Percentiles rank a stretch among this genome's conserved stretches.
These are phyloP conservation scores for Mycosphaerella arachidis DNA, from an alignment of 2,329 filamentous ascomycete genomes.

Conservation along the genomic window DNA sequence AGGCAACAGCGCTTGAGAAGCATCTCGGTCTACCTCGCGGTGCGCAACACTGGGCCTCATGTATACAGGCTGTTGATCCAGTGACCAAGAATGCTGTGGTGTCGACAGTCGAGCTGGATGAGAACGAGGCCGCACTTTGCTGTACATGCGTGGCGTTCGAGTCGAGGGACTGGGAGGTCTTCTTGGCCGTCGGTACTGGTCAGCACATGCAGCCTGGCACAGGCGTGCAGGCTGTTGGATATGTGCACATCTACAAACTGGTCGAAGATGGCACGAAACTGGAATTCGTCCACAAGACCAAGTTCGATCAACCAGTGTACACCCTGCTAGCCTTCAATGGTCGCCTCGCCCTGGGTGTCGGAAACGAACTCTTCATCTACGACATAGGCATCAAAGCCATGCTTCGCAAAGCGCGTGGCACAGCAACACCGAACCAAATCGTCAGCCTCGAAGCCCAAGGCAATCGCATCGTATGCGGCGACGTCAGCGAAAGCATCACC, in stretches of 20 bases:
- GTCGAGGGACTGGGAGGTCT: conserved; percentile 82
- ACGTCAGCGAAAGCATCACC: conserved; percentile 86
- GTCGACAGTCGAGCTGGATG: conserved; percentile 73
- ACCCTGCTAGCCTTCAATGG: conserved; percentile 94
- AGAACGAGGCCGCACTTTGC: conserved; percentile 89
- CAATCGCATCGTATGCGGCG: conserved; percentile 83
- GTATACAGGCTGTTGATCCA: conserved; percentile 87
- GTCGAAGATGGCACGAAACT: conserved; percentile 80
- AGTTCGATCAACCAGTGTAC: conserved; percentile 80
- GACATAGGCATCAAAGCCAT: conserved; percentile 91
- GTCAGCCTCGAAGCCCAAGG: conserved; percentile 85
- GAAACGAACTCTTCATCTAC: conserved; percentile 76
- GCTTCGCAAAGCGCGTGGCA: conserved; percentile 67
- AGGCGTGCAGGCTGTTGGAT: conserved; percentile 50
- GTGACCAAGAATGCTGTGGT: conserved; percentile 51
- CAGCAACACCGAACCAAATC: conserved; percentile 57
- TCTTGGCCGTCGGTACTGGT: conserved; percentile 89
- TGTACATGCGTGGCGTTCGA: conserved; percentile 79
- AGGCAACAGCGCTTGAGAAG: conserved; percentile 38
- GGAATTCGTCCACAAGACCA: conserved; percentile 95
- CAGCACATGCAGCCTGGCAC: conserved; percentile 63
- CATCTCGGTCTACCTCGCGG: conserved; percentile 87
- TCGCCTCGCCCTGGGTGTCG: conserved; percentile 78
- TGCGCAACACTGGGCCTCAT: conserved; percentile 87
- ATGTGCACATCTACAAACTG: conserved; percentile 88